Evolutionary conservation across 1,284 basidiomycete genomes (phyloP), one percentile per base, ranked within the genome.

Genomic region (Pterulicium gracile): DNA sequence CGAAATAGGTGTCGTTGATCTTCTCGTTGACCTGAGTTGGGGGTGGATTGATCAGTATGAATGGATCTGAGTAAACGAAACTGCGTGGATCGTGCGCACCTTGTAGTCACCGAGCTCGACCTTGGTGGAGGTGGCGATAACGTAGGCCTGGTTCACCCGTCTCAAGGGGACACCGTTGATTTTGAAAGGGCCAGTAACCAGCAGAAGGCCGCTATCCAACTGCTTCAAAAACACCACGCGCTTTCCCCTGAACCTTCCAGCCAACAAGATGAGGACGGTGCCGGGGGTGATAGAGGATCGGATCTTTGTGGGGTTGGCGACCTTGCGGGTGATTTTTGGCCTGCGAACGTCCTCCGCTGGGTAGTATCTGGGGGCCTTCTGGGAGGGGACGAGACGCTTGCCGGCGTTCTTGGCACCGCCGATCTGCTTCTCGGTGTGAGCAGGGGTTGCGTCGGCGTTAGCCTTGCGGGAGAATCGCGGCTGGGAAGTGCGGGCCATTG

Each of bases 141-240:
- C 94, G 68, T 98, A 99, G 49, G 96, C 93, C 77, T 98, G 95
- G 77, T 95, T 96, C 54, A 99, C 94, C 66, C 96, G 82, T 66
- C 95, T 82, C 64, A 99, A 77, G 58, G 96, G 96, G 41, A 99
- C 96, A 68, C 96, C 96, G 72, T 98, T 99, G 66, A 98, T 64
- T 81, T 95, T 97, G 83, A 83, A 98, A 49, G 96, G 96, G 51
- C 96, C 96, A 45, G 93, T 95, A 60, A 98, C 92, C 67, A 99
- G 78, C 59, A 99, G 72, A 58, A 98, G 72, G 53, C 95, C 95
- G 55, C 88, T 91, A 58, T 80, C 79, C 65, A 98, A 74, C 75
- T 96, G 93, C 81, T 97, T 97, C 70, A 99, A 75, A 73, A 94
- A 96, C 49, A 99, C 93, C 55, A 98, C 96, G 46, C 96, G 83